These are phyloP conservation scores for Nyssa sinensis DNA, from an alignment of 148 eudicot species.

Conservation along the genomic window DNA sequence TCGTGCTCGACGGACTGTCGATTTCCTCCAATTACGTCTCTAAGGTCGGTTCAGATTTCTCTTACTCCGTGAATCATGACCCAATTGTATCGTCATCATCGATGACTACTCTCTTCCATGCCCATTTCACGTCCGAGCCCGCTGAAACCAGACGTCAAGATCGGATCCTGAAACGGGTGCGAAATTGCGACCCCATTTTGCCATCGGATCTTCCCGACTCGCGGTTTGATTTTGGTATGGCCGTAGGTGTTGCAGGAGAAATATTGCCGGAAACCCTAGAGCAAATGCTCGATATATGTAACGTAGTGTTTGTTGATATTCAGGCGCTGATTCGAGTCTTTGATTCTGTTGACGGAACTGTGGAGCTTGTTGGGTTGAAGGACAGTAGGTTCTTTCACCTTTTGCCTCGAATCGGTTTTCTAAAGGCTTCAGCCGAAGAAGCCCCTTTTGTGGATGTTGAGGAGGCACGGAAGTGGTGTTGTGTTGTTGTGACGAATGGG, in stretches of 20 bases:
- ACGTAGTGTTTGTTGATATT: constrained; percentile 72
- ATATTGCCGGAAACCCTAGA: constrained; percentile 72
- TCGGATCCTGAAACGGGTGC: constrained; percentile 65
- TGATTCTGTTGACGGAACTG: constrained; percentile 69
- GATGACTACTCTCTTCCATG: constrained; percentile 73
- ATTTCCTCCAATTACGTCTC: constrained; percentile 42
- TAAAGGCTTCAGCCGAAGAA: constrained; percentile 88
- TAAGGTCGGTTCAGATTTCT: constrained; percentile 80
- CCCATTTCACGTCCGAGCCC: constrained; percentile 51
- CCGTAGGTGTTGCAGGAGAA: constrained; percentile 91
- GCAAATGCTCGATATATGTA: constrained; percentile 53
- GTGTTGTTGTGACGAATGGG: constrained; percentile 82
- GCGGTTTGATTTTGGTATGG: constrained; percentile 66
- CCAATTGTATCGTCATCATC: constrained; percentile 47
- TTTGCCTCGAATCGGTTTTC: constrained; percentile 57
- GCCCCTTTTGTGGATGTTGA: constrained; percentile 69
- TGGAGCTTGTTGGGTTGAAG: constrained; percentile 43
- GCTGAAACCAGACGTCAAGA: constrained; percentile 31
- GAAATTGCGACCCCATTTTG: constrained; percentile 59
- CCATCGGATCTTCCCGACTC: constrained; percentile 51
- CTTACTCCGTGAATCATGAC: constrained; percentile 37
- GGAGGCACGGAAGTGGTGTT: constrained; percentile 69
- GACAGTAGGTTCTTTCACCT: constrained; percentile 50
- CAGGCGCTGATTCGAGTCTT: constrained; percentile 79
- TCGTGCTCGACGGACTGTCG: constrained; percentile 47